Evolutionary conservation across 1,139 yeast genomes (phyloP).

Genomic region (Zygotorulaspora mrakii): DNA sequence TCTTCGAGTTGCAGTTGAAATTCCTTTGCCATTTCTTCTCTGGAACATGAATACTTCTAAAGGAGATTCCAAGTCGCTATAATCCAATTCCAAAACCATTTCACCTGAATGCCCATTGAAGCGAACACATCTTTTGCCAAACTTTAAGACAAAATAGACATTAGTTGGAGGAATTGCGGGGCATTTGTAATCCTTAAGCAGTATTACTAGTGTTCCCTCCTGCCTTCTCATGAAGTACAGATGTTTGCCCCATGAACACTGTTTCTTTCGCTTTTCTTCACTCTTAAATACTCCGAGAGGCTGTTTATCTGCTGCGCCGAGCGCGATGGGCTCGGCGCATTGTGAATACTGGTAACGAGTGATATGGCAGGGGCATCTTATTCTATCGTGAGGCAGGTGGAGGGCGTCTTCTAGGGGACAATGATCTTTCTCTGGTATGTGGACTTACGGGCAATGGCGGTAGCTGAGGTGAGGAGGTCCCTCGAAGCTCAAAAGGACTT

Average conservation of each 20-base stretch:
- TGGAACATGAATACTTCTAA: conserved; percentile 14
- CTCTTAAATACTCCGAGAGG: too few relatives aligned
- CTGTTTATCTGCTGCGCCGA: too few relatives aligned
- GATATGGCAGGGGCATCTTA: too few relatives aligned
- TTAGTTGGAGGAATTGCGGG: conserved; percentile 5
- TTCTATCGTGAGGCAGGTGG: conserved; percentile 20
- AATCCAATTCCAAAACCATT: conserved; percentile 6
- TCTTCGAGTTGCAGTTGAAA: conserved; percentile 10
- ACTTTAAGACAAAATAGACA: conserved; percentile 12
- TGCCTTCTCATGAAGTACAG: conserved; percentile 11
- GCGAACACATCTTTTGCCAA: conserved; percentile 12
- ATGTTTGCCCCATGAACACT: too few relatives aligned
- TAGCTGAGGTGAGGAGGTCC: conserved; percentile 21
- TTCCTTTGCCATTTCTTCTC: conserved; percentile 9
- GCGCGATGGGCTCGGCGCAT: too few relatives aligned
- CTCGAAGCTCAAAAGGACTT: not conserved
- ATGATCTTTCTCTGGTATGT: conserved; percentile 23
- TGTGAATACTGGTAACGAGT: too few relatives aligned
- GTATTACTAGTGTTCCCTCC: conserved; percentile 13
- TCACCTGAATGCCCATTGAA: conserved; percentile 9
- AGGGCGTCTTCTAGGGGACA: conserved; percentile 28
- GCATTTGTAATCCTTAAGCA: conserved; percentile 7
- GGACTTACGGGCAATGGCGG: conserved; percentile 26
- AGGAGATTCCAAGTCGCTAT: conserved; percentile 2
- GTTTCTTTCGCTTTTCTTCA: not conserved